Percentiles rank a stretch among this genome's conserved stretches.
These are phyloP conservation scores for Pythium pyrilobum DNA, from an alignment of 352 stramenopile genomes.

Conservation along the genomic window DNA sequence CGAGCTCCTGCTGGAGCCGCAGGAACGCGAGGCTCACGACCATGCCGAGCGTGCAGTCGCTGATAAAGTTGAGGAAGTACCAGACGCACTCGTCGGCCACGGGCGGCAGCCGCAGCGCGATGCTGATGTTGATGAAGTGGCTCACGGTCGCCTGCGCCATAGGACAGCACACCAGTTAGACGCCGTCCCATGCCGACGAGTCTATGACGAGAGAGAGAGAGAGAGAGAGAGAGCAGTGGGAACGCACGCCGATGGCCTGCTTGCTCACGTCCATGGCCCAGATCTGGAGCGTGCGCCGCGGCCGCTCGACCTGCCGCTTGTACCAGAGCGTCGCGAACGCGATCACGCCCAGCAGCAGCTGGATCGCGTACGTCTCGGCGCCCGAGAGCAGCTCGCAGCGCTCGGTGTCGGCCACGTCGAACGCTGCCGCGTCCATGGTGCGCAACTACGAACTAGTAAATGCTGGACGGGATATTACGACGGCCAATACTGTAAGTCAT, in stretches of 20 bases:
- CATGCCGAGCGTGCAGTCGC: conserved; percentile 79
- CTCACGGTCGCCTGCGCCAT: conserved; percentile 35
- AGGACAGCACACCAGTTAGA: not conserved
- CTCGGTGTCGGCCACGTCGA: conserved; percentile 11
- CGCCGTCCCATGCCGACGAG: not conserved
- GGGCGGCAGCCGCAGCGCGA: conserved; percentile 62
- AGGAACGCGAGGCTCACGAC: conserved; percentile 68
- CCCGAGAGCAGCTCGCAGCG: conserved; percentile 63
- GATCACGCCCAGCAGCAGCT: conserved; percentile 58
- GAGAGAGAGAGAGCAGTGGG: not conserved
- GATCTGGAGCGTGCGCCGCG: conserved; percentile 60
- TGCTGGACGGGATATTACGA: too few species aligned
- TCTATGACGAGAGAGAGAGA: not conserved
- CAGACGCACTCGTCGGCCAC: conserved; percentile 81
- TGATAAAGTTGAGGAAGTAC: conserved; percentile 85
- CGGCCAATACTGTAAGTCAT: too few species aligned
- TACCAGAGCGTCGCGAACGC: conserved; percentile 74
- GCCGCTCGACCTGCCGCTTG: conserved; percentile 78
- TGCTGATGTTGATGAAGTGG: conserved; percentile 70
- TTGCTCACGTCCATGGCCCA: conserved; percentile 83
- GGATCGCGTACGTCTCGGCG: conserved; percentile 60
- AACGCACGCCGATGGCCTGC: conserved; percentile 61
- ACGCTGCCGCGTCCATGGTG: not conserved
- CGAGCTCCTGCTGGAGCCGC: conserved; percentile 67
- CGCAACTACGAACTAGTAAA: too few species aligned